phyloP scores from a whole-genome alignment of 2,329 filamentous ascomycete genomes.

The Ascocoryne sarcoides region DNA sequence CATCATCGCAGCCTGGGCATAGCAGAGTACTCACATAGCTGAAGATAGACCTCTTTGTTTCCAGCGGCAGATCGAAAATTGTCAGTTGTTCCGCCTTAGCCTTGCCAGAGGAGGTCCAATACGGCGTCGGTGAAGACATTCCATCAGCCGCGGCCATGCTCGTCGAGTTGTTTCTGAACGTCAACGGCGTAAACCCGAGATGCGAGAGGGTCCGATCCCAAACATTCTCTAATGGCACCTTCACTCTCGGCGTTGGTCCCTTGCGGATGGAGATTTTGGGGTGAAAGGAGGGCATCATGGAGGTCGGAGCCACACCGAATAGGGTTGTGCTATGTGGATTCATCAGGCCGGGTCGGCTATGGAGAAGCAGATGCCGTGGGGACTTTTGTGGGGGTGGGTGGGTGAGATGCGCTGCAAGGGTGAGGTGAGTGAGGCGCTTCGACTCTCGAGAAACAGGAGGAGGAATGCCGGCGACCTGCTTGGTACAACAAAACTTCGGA shows the following conservation, averaged over 20 bases:
- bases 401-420: too few relatives aligned
- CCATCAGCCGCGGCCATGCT: not conserved
- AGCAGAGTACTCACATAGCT: slow-evolving; percentile 1
- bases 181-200: not conserved
- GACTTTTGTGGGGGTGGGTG: too few relatives aligned
- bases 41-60: not conserved
- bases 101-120: not conserved
- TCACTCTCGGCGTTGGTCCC: not conserved
- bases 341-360: too few relatives aligned
- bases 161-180: not conserved
- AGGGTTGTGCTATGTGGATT: too few relatives aligned
- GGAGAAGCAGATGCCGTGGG: too few relatives aligned
- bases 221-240: not conserved
- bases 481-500: too few relatives aligned
- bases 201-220: not conserved
- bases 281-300: not conserved
- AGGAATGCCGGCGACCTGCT: too few relatives aligned
- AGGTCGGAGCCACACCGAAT: too few relatives aligned
- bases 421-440: too few relatives aligned
- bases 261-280: not conserved
- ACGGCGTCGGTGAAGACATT: not conserved
- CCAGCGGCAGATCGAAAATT: not conserved
- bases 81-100: not conserved
- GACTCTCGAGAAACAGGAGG: too few relatives aligned
- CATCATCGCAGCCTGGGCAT: not conserved